These are phyloP conservation scores for Elongisporangium undulatum DNA, from an alignment of 352 stramenopile genomes.

Conservation along the genomic window DNA sequence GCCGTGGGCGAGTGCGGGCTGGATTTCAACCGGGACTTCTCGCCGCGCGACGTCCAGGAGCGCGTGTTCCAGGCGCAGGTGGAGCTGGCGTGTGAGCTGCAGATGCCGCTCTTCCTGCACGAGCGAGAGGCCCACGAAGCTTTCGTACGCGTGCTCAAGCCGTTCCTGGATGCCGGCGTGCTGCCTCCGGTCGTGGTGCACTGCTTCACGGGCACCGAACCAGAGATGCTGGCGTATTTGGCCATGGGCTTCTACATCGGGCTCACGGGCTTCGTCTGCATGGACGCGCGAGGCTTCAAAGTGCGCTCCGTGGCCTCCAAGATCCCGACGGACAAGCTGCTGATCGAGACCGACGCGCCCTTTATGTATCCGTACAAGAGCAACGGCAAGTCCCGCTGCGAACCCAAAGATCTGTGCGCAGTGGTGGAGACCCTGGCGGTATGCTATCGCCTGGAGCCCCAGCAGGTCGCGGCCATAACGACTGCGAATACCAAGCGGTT, in stretches of 20 bases:
- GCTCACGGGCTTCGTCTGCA: slow-evolving; percentile 67
- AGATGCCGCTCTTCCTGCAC: slow-evolving; percentile 94
- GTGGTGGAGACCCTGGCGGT: slow-evolving; percentile 56
- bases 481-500: slow-evolving; percentile 49
- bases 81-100: slow-evolving; percentile 68
- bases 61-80: slow-evolving; percentile 88
- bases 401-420: slow-evolving; percentile 57
- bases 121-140: slow-evolving; percentile 57
- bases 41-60: slow-evolving; percentile 83
- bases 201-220: slow-evolving; percentile 63
- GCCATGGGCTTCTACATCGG: slow-evolving; percentile 68
- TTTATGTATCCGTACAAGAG: slow-evolving; percentile 71
- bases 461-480: slow-evolving; percentile 36
- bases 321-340: slow-evolving; percentile 50
- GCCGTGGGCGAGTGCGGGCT: slow-evolving; percentile 95
- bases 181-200: slow-evolving; percentile 63
- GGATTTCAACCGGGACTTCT: slow-evolving; percentile 96
- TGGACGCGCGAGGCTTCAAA: slow-evolving; percentile 42
- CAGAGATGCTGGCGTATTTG: slow-evolving; percentile 51
- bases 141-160: slow-evolving; percentile 47
- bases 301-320: slow-evolving; percentile 33
- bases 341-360: slow-evolving; percentile 75
- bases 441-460: slow-evolving; percentile 29
- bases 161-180: slow-evolving; percentile 29
- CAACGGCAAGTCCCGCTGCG: slow-evolving; percentile 34